Base-by-base conservation (phyloP, 345 rosid genomes). In the Reutealis trisperma region DNA sequence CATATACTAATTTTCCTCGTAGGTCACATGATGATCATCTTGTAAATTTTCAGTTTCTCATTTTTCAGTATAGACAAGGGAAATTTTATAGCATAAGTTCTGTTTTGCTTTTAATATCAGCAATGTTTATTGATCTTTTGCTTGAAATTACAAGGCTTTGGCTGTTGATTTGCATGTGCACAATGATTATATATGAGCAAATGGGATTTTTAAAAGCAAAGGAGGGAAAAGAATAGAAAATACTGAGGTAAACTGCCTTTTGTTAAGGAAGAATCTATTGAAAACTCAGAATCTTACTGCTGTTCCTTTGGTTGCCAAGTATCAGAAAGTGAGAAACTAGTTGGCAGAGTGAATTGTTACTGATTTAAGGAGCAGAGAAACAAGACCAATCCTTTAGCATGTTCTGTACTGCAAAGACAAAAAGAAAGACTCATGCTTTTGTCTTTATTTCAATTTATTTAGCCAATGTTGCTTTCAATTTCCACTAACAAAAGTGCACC, bases 381-480 rank as follows among this genome's bases (percentile, higher is more conserved):
- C 67, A 73, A 60, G 71, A 73, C 60, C 67, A 65, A 73, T 45
- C 58, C 67, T 45, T 41, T 79, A 32, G 14, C 32, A 24, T 77
- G 78, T 18, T 49, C 57, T 75, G 79, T 59, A 37, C 51, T 72
- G 71, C 85, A 27, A 49, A 63, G 80, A 77, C 70, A 80, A 77
- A 77, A 85, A 44, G 74, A 60, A 59, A 57, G 73, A 72, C 25
- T 75, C 67, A 77, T 63, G 84, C 74, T 69, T 79, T 85, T 72
- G 49, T 52, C 68, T 71, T 76, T 49, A 32, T 7, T 59, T 32
- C 37, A 44, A 25, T 80, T 27, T 47, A 24, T 47, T 59, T 24
- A 51, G 80, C 71, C 30, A 19, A 60, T 34, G 82, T 79, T 72
- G 75, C 80, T 85, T 80, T 82, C 88, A 82, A 27, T 70, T 30